Percentiles rank a stretch among this genome's conserved stretches.
Evolutionary conservation across 345 rosid species (phyloP).

Genomic region (Carallia brachiata): DNA sequence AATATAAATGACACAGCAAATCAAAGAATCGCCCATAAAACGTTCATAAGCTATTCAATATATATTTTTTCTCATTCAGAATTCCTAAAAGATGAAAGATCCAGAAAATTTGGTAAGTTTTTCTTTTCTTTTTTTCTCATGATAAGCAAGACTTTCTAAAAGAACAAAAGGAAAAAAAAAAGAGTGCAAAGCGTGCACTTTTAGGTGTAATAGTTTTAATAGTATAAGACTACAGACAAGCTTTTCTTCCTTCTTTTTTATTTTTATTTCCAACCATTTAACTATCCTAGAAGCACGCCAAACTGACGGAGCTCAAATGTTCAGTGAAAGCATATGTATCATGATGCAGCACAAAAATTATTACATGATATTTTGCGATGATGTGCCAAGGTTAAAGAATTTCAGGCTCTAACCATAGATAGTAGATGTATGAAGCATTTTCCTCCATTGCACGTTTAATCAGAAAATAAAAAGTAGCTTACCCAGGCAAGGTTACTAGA

Average conservation of each 20-base stretch:
- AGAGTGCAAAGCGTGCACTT: not conserved
- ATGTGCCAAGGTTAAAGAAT: not conserved
- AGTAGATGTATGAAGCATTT: not conserved
- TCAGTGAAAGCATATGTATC: not conserved
- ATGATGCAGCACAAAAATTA: not conserved
- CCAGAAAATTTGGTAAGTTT: no score
- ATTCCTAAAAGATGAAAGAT: not conserved
- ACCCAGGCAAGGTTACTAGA: constrained; percentile 96
- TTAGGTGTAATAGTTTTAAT: not conserved
- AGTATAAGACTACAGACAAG: not conserved
- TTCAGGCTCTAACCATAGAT: not conserved
- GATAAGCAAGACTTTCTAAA: no score
- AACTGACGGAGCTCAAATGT: not conserved
- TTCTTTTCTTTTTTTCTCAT: no score
- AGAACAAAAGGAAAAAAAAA: not conserved
- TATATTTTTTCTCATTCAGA: not conserved
- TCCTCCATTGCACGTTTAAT: not conserved
- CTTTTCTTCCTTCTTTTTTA: not conserved
- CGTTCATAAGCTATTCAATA: no score
- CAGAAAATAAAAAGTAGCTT: constrained; percentile 13
- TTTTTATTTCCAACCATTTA: not conserved
- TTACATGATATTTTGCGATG: not conserved
- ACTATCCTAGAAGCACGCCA: not conserved
- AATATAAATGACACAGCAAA: not conserved
- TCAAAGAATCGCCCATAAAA: not conserved